phyloP scores from a whole-genome alignment of 306 rosid genomes.

The Lithocarpus polystachyus region DNA sequence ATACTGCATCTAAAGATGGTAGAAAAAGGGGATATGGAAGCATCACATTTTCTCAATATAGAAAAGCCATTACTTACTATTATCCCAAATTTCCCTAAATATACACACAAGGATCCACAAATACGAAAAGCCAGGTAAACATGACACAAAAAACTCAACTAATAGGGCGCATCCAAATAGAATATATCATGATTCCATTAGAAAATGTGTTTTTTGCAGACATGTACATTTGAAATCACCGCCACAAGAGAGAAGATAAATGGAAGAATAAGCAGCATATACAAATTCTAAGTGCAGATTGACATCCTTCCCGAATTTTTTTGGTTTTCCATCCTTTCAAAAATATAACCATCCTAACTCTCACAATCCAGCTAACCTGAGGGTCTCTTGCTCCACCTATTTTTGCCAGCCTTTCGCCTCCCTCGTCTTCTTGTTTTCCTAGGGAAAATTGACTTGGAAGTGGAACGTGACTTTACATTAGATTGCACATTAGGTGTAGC shows the following conservation, averaged over 20 bases:
- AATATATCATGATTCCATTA: not conserved
- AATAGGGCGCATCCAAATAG: conserved; percentile 7
- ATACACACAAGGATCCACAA: not conserved
- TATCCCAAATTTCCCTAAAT: not conserved
- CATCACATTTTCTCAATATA: not conserved
- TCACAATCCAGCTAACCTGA: conserved; percentile 9
- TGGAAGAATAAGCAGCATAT: conserved; percentile 27
- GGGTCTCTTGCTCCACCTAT: conserved; percentile 19
- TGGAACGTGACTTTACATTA: conserved; percentile 19
- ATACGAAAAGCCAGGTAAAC: not conserved
- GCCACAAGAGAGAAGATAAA: conserved; percentile 27
- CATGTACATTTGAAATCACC: conserved; percentile 32
- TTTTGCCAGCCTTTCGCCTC: conserved; percentile 36
- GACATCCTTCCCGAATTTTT: conserved; percentile 6
- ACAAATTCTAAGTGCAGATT: conserved; percentile 24
- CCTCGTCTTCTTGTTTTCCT: conserved; percentile 43
- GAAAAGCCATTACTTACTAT: not conserved
- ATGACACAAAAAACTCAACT: not conserved
- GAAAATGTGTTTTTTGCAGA: conserved; percentile 17
- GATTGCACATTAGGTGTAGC: conserved; percentile 23
- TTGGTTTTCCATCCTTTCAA: conserved; percentile 1
- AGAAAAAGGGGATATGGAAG: not conserved
- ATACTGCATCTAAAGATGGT: not conserved
- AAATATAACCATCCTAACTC: not conserved
- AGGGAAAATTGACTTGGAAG: conserved; percentile 34